phyloP scores from a whole-genome alignment of 2,329 filamentous ascomycete species.

The Rutstroemia sp. region DNA sequence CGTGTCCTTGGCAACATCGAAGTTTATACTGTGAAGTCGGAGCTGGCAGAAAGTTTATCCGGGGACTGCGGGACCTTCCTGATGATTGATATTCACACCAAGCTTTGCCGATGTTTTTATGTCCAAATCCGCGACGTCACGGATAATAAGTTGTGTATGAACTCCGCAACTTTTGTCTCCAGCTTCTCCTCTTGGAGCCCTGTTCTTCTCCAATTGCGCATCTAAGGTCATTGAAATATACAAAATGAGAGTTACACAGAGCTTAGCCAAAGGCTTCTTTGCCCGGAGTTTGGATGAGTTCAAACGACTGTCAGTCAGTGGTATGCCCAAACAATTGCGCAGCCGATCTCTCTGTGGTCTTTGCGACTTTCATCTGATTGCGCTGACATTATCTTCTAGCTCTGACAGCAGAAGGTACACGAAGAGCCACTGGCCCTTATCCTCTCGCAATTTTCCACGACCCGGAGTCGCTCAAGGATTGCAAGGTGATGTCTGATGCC shows the following conservation, averaged over 20 bases:
- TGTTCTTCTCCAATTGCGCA: too few species aligned
- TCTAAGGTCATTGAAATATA: not conserved
- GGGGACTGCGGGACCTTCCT: too few species aligned
- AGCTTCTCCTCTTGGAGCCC: too few species aligned
- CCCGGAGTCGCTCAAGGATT: constrained; percentile 39
- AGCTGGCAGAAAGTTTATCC: too few species aligned
- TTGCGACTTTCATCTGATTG: constrained; percentile 10
- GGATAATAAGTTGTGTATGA: too few species aligned
- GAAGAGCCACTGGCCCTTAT: constrained; percentile 55
- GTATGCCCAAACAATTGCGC: constrained; percentile 31
- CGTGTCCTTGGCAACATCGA: too few species aligned
- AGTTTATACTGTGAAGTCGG: too few species aligned
- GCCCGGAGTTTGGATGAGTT: constrained; percentile 54
- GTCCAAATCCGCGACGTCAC: too few species aligned
- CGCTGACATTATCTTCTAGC: constrained; percentile 37
- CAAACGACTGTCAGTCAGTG: constrained; percentile 47
- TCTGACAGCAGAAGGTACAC: constrained; percentile 61
- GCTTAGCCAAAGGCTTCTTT: constrained; percentile 46
- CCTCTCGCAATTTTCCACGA: constrained; percentile 57
- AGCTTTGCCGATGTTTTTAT: too few species aligned
- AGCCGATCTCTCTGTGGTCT: not conserved
- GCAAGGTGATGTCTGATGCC: constrained; percentile 78
- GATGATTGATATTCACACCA: too few species aligned
- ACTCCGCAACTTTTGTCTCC: too few species aligned
- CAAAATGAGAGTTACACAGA: constrained; percentile 41